phyloP scores from a whole-genome alignment of 176 grass and related monocot species.

The Carex scoparia region DNA sequence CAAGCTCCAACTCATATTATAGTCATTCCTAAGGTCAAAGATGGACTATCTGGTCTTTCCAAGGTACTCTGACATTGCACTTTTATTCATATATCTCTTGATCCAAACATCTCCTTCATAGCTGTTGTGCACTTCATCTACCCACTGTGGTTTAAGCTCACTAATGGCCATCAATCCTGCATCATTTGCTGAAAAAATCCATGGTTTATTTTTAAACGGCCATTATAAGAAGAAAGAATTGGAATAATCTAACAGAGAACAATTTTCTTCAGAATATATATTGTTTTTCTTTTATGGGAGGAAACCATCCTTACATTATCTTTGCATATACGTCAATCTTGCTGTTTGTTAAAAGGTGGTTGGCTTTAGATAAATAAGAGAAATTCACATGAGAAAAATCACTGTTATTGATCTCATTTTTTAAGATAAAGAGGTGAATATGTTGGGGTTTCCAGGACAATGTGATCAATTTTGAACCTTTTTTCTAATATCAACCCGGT shows the following conservation, averaged over 20 bases:
- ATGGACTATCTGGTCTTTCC: constrained; percentile 78
- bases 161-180: too few relatives aligned
- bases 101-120: too few relatives aligned
- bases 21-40: constrained; percentile 84
- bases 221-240: background rate
- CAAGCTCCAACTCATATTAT: constrained; percentile 71
- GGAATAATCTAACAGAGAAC: background rate
- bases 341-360: background rate
- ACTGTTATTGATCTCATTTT: background rate
- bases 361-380: background rate
- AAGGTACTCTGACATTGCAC: constrained; percentile 39
- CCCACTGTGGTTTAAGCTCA: too few relatives aligned
- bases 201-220: background rate
- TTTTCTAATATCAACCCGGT: background rate
- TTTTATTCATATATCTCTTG: background rate
- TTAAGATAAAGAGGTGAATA: background rate
- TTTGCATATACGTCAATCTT: background rate
- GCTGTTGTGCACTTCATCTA: too few relatives aligned
- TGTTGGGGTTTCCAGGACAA: background rate
- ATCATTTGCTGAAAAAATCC: background rate
- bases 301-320: background rate
- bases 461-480: background rate
- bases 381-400: background rate
- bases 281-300: background rate
- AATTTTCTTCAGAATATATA: background rate